Percentiles rank a stretch among this genome's conserved stretches.
Evolutionary conservation across 495 filamentous ascomycete species (phyloP).

Genomic region (Evernia prunastri): DNA sequence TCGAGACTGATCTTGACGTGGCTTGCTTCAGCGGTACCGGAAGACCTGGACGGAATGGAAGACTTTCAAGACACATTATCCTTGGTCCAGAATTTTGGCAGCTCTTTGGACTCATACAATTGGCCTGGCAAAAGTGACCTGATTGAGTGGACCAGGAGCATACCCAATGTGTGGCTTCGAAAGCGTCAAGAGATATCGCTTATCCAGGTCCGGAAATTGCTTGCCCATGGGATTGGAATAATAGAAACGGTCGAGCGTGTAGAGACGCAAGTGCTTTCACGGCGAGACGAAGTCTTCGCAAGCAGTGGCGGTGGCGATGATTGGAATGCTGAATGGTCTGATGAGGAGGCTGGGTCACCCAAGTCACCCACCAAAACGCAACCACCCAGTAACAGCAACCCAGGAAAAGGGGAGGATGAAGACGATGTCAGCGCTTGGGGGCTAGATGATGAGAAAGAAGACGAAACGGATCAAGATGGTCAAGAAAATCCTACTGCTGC

Average conservation of each 20-base stretch:
- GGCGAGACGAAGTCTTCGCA: constrained; percentile 56
- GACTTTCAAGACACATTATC: constrained; percentile 61
- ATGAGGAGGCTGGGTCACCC: constrained; percentile 38
- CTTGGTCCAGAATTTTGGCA: constrained; percentile 55
- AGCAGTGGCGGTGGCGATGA: constrained; percentile 53
- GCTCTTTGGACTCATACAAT: constrained; percentile 50
- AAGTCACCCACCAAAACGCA: constrained; percentile 22
- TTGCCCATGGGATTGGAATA: constrained; percentile 55
- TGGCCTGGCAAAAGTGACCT: constrained; percentile 67
- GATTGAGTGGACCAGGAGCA: constrained; percentile 71
- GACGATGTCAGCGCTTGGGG: constrained; percentile 64
- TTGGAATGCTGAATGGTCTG: constrained; percentile 72
- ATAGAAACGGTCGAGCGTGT: constrained; percentile 68
- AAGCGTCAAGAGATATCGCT: constrained; percentile 73
- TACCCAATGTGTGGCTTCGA: constrained; percentile 77
- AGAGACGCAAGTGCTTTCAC: constrained; percentile 72
- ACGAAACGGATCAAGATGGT: constrained; percentile 22
- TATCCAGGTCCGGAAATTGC: constrained; percentile 60
- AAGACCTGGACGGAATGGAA: constrained; percentile 59
- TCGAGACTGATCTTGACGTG: constrained; percentile 61
- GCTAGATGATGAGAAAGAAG: constrained; percentile 46
- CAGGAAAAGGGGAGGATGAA: constrained; percentile 39
- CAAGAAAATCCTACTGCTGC: constrained; percentile 26
- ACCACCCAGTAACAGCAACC: constrained; percentile 4
- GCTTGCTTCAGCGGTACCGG: constrained; percentile 69